Base-by-base conservation (phyloP, 495 filamentous ascomycete species). In the Penicillium steckii region DNA sequence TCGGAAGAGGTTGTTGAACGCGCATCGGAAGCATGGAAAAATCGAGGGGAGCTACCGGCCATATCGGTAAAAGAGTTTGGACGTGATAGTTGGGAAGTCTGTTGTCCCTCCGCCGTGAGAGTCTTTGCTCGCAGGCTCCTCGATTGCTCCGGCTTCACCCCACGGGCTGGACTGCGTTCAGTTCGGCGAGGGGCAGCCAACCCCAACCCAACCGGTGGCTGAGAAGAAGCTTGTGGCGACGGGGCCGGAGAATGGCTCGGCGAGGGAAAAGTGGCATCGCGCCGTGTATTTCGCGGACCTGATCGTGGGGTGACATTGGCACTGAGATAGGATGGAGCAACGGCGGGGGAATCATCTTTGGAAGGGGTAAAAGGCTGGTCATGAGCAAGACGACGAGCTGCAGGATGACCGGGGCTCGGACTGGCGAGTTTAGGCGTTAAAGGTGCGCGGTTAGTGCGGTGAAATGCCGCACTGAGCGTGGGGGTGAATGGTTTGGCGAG, bases 221-320 rank as follows among this genome's bases (percentile, higher is more conserved):
- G 62, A 10, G 69, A 57, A 25, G 65, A 72, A 1, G 72, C 56
- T 17, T 66, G 66, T 5, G 70, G 66, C 9, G 81, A 63, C 4
- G 75, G 50, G 0, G 45, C 45, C 8, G 67, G 77, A 3, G 81
- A 77, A 1, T 80, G 82, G 30, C 73, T 77, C 3, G 86, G 84
- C 1, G 86, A 89, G 43, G 77, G 74, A 50, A 77, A 77, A 10
- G 78, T 58, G 44, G 78, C 87, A 64, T 90, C 85, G 32, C 84
- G 85, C 53, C 87, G 81, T 44, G 70, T 80, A 61, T 76, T 85
- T 44, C 88, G 78, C 2, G 84, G 73, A 8, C 81, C 83, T 21
- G 88, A 89, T 53, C 89, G 79, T 47, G 87, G 86, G 19, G 88
- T 91, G 54, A 89, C 74, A 53, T 89, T 90, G 60, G 71, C 76